Evolutionary conservation across 108 stramenopile genomes (phyloP).

Genomic region (Cyclotella cryptica): DNA sequence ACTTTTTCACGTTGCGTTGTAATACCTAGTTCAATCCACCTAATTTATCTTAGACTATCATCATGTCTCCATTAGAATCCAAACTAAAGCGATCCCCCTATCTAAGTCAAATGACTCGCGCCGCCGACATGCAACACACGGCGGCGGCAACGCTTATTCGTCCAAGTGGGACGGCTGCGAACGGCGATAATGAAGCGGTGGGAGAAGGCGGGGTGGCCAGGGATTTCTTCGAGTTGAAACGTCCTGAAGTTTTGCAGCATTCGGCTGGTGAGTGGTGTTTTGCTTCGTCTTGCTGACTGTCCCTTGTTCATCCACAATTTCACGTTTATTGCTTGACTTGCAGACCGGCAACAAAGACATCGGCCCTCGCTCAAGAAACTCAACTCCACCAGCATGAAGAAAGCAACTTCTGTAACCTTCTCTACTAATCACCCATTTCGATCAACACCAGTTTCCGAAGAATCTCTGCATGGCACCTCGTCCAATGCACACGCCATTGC

Average conservation of each 20-base stretch:
- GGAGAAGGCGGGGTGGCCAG: background rate
- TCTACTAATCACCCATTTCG: too few species aligned
- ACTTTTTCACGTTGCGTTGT: too few species aligned
- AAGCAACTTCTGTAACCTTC: background rate
- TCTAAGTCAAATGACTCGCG: background rate
- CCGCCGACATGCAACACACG: background rate
- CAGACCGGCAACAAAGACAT: background rate
- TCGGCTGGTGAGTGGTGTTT: background rate
- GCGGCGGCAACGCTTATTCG: background rate
- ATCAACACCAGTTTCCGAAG: too few species aligned
- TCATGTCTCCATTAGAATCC: background rate
- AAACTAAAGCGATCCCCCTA: slow-evolving; percentile 6
- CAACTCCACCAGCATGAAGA: background rate
- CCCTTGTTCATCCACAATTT: background rate
- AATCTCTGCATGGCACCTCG: too few species aligned
- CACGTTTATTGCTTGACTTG: background rate
- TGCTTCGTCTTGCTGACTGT: background rate
- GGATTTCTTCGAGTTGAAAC: slow-evolving; percentile 8
- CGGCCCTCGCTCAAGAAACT: background rate
- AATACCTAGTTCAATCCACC: too few species aligned
- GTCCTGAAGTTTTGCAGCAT: background rate
- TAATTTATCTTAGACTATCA: too few species aligned
- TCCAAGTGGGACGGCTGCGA: background rate
- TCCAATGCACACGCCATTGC: too few species aligned
- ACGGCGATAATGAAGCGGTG: background rate